Evolutionary conservation across 306 rosid species (phyloP).

Genomic region (Cucurbita maxima): DNA sequence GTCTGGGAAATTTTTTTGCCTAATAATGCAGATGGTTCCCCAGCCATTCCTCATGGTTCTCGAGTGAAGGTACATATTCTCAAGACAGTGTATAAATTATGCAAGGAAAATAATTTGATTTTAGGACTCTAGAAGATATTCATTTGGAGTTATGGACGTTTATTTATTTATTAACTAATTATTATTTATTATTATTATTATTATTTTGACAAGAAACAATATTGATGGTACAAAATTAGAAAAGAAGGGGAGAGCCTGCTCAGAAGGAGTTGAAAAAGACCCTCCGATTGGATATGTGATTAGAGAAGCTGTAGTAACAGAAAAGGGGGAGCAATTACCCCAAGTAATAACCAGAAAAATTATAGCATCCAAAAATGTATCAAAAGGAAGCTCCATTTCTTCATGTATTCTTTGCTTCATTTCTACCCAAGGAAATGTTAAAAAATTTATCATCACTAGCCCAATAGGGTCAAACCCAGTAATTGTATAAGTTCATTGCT

Average conservation of each 20-base stretch:
- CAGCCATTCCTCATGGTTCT: conserved; percentile 92
- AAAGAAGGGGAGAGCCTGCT: neutral
- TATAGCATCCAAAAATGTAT: neutral
- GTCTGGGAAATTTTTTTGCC: conserved; percentile 99
- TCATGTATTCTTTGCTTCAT: neutral
- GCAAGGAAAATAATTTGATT: neutral
- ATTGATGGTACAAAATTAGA: neutral
- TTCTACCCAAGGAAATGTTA: neutral
- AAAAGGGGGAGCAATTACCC: neutral
- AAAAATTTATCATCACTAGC: too few relatives aligned
- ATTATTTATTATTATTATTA: too few relatives aligned
- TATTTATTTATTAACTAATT: too few relatives aligned
- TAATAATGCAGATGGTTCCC: conserved; percentile 82
- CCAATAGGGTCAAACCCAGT: too few relatives aligned
- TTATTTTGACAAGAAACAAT: neutral
- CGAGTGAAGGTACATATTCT: conserved; percentile 61
- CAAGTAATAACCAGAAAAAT: neutral
- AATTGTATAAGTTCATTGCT: too few relatives aligned
- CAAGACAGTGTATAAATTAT: neutral
- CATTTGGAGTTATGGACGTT: neutral
- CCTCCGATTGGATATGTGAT: neutral
- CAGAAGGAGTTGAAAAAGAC: neutral
- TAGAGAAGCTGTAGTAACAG: neutral
- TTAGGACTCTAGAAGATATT: neutral
- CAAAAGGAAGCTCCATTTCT: neutral